Base-by-base conservation (phyloP, 495 filamentous ascomycete species). In the Venustampulla echinocandica region DNA sequence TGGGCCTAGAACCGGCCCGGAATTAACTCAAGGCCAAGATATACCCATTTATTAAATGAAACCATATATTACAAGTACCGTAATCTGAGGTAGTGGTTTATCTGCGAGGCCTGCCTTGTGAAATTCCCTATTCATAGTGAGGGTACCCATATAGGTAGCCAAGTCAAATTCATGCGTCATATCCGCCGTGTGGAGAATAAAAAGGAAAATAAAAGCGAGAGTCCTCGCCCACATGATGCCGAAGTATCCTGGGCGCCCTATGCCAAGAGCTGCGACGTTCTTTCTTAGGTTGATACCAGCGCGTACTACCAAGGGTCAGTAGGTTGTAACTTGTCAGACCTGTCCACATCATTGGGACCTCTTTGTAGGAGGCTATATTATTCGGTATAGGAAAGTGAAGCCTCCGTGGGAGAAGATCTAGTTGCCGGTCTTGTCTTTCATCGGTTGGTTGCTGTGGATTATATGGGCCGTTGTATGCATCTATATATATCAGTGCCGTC, bases 291-390 rank as follows among this genome's bases (percentile, higher is more conserved):
- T 77, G 19, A 70, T 62, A 17, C 71, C 75, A 19, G 77, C 70
- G 17, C 80, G 70, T 4, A 80, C 74, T 0, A n/a, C n/a, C n/a
- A n/a, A n/a, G n/a, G n/a, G n/a, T n/a, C n/a, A 90, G 67, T 0
- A 85, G 82, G 19, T 73, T 76, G 66, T 79, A 90, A 1, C 75
- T 75, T 1, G 86, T 90, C 24, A 89, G 56, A 30, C 86, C 85
- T 20, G 83, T 84, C 60, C 87, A 93, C 49, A 90, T 72, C 70
- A 88, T 81, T 0, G 87, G 87, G 7, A 82, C 87, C 4, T 81
- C 86, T 2, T 76, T 57, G 37, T 72, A 67, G 14, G 69, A 78
- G 2, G 75, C 64, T 25, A 90, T 71, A 1, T 67, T 69, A 34
- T 84, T 79, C 2, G 84, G 86, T 47, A 90, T 85, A n/a, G 80